A percentile compares a stretch with the other conserved stretches of the same genome.
These are phyloP conservation scores for Coniochaeta prunicola DNA, from an alignment of 2,329 filamentous ascomycete genomes.

Conservation along the genomic window DNA sequence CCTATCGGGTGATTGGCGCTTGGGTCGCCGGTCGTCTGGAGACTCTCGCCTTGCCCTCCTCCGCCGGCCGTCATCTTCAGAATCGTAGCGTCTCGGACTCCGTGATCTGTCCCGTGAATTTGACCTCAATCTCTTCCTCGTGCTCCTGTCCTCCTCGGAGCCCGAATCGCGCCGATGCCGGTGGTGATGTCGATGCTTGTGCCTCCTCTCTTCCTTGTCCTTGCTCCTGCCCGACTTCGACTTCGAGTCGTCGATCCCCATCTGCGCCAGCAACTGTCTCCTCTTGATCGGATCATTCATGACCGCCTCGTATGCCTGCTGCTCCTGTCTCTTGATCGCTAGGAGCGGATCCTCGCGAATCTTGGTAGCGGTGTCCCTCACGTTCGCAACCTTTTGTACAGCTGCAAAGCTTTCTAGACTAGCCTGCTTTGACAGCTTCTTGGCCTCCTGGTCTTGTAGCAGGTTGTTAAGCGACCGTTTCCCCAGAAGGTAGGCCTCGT, in stretches of 20 bases:
- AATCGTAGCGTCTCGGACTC: conserved; percentile 29
- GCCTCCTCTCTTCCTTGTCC: conserved; percentile 28
- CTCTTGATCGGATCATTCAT: conserved; percentile 69
- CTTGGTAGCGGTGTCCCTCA: conserved; percentile 76
- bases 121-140: conserved; percentile 34
- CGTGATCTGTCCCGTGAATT: conserved; percentile 30
- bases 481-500: conserved; percentile 86
- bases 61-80: conserved; percentile 16
- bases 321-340: conserved; percentile 88
- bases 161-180: conserved; percentile 36
- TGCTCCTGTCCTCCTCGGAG: conserved; percentile 29
- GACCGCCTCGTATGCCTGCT: conserved; percentile 70
- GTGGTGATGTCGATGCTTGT: conserved; percentile 30
- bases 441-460: conserved; percentile 71
- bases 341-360: conserved; percentile 86
- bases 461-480: conserved; percentile 83
- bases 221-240: conserved; percentile 21
- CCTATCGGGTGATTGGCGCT: conserved; percentile 12
- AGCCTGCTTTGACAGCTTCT: conserved; percentile 72
- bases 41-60: conserved; percentile 1
- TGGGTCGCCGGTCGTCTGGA: conserved; percentile 5
- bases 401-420: conserved; percentile 53
- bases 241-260: conserved; percentile 46
- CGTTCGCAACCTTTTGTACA: conserved; percentile 61
- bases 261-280: conserved; percentile 57